phyloP scores from a whole-genome alignment of 2,329 filamentous ascomycete genomes.

The Alternaria sp. region DNA sequence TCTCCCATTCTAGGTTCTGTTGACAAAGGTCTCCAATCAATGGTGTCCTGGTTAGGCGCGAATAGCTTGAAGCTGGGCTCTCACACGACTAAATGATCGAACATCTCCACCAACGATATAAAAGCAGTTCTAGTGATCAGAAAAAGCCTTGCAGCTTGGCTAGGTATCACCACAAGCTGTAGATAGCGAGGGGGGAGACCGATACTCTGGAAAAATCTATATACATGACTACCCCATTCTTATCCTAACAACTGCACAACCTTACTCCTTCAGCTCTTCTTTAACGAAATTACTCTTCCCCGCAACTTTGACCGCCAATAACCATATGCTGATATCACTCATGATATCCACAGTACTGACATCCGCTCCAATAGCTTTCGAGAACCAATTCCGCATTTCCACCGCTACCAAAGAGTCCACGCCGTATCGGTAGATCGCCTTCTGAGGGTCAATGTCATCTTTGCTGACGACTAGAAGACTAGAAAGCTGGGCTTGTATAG shows the following conservation, averaged over 20 bases:
- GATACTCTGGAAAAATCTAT: no score
- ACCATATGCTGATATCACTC: constrained; percentile 21
- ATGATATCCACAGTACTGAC: constrained; percentile 23
- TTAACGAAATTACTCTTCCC: constrained; percentile 23
- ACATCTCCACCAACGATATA: no score
- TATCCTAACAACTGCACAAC: background rate
- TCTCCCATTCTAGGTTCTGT: background rate
- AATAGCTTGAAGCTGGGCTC: no score
- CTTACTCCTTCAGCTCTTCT: constrained; percentile 15
- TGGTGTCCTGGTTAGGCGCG: no score
- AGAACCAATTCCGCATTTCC: constrained; percentile 37
- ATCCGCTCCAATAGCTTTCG: constrained; percentile 23
- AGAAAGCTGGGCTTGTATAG: constrained; percentile 24
- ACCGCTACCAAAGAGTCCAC: constrained; percentile 41
- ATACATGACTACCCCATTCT: no score
- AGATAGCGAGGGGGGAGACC: no score
- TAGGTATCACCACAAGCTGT: no score
- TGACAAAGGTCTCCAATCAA: no score
- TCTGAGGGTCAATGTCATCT: constrained; percentile 36
- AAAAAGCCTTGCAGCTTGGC: no score
- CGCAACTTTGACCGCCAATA: constrained; percentile 22
- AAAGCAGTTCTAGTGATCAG: no score
- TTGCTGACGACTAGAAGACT: constrained; percentile 20
- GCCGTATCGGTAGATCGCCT: constrained; percentile 36
- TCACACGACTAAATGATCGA: no score